A percentile compares a stretch with the other conserved stretches of the same genome.
Evolutionary conservation across 1,284 basidiomycete species (phyloP).

Genomic region (Leccinum subrobustum): DNA sequence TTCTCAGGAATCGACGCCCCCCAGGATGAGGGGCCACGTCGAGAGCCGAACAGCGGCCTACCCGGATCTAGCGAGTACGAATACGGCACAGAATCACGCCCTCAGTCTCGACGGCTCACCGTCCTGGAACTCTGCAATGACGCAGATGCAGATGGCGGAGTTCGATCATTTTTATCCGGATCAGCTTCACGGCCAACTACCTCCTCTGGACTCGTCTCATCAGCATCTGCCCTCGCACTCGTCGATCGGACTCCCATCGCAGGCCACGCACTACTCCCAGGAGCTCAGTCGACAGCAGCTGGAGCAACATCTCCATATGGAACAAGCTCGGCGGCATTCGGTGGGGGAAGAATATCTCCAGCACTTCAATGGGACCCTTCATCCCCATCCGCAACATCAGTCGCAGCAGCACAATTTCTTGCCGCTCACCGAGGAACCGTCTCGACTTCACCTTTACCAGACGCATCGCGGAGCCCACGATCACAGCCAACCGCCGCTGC

Average conservation of each 20-base stretch:
- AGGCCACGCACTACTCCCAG: conserved; percentile 40
- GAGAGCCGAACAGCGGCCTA: conserved; percentile 32
- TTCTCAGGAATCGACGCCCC: conserved; percentile 55
- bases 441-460: conserved; percentile 35
- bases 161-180: conserved; percentile 41
- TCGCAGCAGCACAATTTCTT: conserved; percentile 24
- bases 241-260: conserved; percentile 37
- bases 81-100: conserved; percentile 66
- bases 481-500: conserved; percentile 23
- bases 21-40: conserved; percentile 43
- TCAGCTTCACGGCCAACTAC: conserved; percentile 46
- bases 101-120: conserved; percentile 72
- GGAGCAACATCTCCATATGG: conserved; percentile 35
- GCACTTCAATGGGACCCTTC: conserved; percentile 28
- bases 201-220: conserved; percentile 48
- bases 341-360: conserved; percentile 36
- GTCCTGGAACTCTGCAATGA: conserved; percentile 86
- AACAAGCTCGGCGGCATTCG: conserved; percentile 30
- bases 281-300: conserved; percentile 44
- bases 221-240: conserved; percentile 47
- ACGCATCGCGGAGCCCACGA: conserved; percentile 36
- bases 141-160: conserved; percentile 38
- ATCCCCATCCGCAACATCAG: conserved; percentile 27
- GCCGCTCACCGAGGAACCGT: conserved; percentile 28
- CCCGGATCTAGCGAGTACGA: conserved; percentile 45